Evolutionary conservation across 495 filamentous ascomycete species (phyloP).

Genomic region (Xylaria venustula): DNA sequence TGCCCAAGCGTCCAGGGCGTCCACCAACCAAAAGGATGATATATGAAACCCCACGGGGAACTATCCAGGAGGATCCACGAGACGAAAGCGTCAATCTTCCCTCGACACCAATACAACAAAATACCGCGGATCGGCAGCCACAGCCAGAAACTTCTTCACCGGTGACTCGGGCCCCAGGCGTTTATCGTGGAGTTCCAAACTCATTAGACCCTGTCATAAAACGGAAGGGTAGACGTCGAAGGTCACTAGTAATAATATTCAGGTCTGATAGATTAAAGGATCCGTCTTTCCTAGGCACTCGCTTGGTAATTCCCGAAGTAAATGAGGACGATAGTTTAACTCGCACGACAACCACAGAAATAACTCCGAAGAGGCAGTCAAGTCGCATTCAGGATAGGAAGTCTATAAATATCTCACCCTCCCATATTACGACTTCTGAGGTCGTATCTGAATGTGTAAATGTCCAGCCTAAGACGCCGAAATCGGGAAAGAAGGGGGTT

Average conservation of each 20-base stretch:
- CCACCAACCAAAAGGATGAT: neutral
- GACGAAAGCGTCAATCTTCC: neutral
- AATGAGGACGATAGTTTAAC: neutral
- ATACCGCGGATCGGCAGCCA: neutral
- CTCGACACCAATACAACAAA: neutral
- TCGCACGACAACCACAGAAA: neutral
- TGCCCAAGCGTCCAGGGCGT: slow-evolving; percentile 6
- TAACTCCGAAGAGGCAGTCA: neutral
- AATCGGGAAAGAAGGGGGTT: slow-evolving; percentile 10
- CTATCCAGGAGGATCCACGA: neutral
- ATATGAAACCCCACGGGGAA: neutral
- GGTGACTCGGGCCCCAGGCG: slow-evolving; percentile 18
- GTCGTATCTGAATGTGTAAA: neutral
- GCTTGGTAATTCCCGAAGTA: neutral
- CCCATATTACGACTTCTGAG: neutral
- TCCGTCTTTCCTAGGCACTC: slow-evolving; percentile 14
- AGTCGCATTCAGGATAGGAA: neutral
- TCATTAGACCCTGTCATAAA: slow-evolving; percentile 23
- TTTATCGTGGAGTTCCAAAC: slow-evolving; percentile 27
- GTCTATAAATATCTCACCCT: neutral
- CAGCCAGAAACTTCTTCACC: neutral
- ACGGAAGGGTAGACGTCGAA: slow-evolving; percentile 29
- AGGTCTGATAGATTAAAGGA: slow-evolving; percentile 30
- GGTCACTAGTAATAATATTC: slow-evolving; percentile 37
- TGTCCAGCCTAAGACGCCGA: neutral